phyloP scores from a whole-genome alignment of 2,329 filamentous ascomycete genomes.

The Blastomyces parvus region DNA sequence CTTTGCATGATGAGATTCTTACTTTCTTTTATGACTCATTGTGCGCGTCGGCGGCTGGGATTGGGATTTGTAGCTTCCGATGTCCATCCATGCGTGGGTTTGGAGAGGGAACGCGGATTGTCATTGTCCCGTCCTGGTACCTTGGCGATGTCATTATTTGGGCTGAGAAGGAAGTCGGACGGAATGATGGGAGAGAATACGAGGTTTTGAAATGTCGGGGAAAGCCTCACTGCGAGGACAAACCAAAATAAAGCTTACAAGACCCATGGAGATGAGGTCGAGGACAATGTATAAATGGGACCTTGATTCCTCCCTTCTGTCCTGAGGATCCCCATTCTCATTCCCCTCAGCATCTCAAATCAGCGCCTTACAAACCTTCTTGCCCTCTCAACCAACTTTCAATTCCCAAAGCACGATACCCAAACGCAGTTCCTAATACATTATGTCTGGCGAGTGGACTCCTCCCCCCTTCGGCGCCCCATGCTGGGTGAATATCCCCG shows the following conservation, averaged over 20 bases:
- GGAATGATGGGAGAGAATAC: not conserved
- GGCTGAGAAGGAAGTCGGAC: too few relatives aligned
- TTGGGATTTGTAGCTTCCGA: not conserved
- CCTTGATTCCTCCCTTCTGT: not conserved
- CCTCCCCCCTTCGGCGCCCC: constrained; percentile 17
- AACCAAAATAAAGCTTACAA: not conserved
- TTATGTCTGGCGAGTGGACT: constrained; percentile 13
- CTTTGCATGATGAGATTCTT: not conserved
- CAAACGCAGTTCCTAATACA: not conserved
- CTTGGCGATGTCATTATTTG: not conserved
- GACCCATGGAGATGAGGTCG: not conserved
- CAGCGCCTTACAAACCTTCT: not conserved
- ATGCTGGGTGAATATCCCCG: constrained; percentile 21
- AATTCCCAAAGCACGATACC: not conserved
- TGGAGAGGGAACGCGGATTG: not conserved
- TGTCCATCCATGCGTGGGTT: not conserved
- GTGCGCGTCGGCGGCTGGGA: not conserved
- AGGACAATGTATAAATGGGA: not conserved
- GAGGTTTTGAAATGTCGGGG: not conserved
- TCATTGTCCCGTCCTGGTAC: not conserved
- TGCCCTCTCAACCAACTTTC: not conserved
- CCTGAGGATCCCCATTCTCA: not conserved
- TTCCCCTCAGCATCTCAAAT: not conserved
- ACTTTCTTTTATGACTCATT: not conserved
- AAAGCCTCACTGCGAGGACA: not conserved